Base-by-base conservation (phyloP, 345 rosid genomes). In the Hibiscus mutabilis region DNA sequence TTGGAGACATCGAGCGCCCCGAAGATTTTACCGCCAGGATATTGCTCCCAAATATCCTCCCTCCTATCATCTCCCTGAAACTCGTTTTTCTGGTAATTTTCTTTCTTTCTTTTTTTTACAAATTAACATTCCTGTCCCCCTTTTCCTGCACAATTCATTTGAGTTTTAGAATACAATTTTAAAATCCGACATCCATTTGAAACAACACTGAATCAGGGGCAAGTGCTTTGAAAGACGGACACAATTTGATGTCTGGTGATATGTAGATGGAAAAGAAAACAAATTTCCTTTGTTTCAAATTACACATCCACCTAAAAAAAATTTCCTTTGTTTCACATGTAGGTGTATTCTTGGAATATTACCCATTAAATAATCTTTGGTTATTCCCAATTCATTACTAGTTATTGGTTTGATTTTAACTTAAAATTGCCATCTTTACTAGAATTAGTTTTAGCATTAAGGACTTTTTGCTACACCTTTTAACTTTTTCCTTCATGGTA, bases 1-100 rank as follows among this genome's bases (percentile, higher is more conserved):
- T 2, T 82, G 85, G 85, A 75, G 65, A 68, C 21, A 76, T 64
- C 82, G 76, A 64, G 69, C 66, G 58, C 71, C 10, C 7, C 71
- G 61, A 21, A 55, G 76, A 72, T 71, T 71, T 66, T 68, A 72
- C 58, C 13, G 71, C 15, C 76, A 61, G 42, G 60, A 68, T 11
- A 56, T 57, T 18, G 2, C 68, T 63, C 74, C 72, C 9, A 15
- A 11, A 29, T 75, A 62, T 10, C 81, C 81, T 56, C 77, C 67
- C 37, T 62, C 27, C 27, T 62, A 62, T 35, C 67, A 62, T 70
- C 49, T 18, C 25, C 67, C 37, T 13, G 46, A 35, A 69, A 5
- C 67, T 37, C 35, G 24, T 35, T 1, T 62, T 1, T 35, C 67
- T 35, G 67, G 67, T 51, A 47, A 12, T 13, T 15, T 14, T 2